Evolutionary conservation across 192 early-diverging fungal species (phyloP).

Genomic region (Podila horticola): DNA sequence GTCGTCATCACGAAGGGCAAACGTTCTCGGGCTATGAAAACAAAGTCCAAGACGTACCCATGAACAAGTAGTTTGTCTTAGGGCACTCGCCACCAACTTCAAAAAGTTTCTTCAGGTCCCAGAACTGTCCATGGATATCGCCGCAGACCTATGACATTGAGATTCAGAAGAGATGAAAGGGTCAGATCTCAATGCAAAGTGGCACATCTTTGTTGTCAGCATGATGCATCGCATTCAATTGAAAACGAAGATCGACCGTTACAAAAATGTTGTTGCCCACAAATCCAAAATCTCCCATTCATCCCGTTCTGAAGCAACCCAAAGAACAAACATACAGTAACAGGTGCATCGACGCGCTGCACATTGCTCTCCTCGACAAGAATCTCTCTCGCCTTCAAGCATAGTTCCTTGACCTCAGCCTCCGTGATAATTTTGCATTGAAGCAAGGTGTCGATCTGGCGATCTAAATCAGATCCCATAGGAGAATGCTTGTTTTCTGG

Average conservation of each 20-base stretch:
- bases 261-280: not conserved
- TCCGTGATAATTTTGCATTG: conserved; percentile 95
- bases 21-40: not conserved
- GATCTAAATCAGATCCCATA: conserved; percentile 54
- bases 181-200: not conserved
- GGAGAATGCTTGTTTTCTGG: conserved; percentile 3
- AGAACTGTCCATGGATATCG: conserved; percentile 98
- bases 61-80: conserved; percentile 97
- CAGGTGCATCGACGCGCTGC: conserved; percentile 94
- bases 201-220: not conserved
- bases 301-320: not conserved
- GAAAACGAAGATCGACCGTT: no score
- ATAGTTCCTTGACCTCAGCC: conserved; percentile 92
- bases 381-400: conserved; percentile 94
- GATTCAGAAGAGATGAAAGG: not conserved
- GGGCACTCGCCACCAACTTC: conserved; percentile 94
- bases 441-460: conserved; percentile 88
- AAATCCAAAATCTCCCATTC: not conserved
- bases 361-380: conserved; percentile 97
- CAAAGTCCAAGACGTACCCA: conserved; percentile 66
- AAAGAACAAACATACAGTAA: conserved; percentile 71
- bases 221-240: no score
- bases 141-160: conserved; percentile 73
- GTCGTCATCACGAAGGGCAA: no score
- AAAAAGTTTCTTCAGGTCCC: conserved; percentile 95